A percentile compares a stretch with the other conserved stretches of the same genome.
phyloP scores from a whole-genome alignment of 2,329 filamentous ascomycete genomes.

The Xylaria sp. region DNA sequence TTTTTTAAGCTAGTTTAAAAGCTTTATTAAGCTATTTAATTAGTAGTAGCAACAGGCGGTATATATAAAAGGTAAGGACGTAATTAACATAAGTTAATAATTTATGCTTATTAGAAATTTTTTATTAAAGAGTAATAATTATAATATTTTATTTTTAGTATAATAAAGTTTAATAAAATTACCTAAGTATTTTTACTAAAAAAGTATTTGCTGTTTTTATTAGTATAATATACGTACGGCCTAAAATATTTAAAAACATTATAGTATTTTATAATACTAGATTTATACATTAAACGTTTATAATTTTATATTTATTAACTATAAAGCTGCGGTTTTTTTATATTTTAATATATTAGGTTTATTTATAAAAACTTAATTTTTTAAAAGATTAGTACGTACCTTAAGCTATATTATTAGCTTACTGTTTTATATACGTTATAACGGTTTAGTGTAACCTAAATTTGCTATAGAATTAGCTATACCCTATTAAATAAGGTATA shows the following conservation, averaged over 20 bases:
- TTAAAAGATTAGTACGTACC: background rate
- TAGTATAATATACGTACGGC: background rate
- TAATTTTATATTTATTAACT: background rate
- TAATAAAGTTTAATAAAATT: conserved; percentile 53
- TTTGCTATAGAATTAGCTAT: too few species aligned
- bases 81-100: too few species aligned
- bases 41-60: too few species aligned
- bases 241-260: background rate
- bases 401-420: background rate
- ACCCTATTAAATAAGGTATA: too few species aligned
- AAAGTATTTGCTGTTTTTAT: conserved; percentile 51
- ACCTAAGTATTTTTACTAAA: conserved; percentile 48
- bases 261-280: background rate
- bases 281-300: too few species aligned
- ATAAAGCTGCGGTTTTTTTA: background rate
- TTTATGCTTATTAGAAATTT: too few species aligned
- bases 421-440: too few species aligned
- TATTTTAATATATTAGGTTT: background rate
- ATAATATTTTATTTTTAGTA: conserved; percentile 37
- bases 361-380: background rate
- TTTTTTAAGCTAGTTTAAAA: too few species aligned
- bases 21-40: too few species aligned
- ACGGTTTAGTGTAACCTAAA: too few species aligned
- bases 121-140: background rate
- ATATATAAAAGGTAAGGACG: too few species aligned